phyloP scores from a whole-genome alignment of 805 yeast genomes.

The Hanseniaspora guilliermondii region DNA sequence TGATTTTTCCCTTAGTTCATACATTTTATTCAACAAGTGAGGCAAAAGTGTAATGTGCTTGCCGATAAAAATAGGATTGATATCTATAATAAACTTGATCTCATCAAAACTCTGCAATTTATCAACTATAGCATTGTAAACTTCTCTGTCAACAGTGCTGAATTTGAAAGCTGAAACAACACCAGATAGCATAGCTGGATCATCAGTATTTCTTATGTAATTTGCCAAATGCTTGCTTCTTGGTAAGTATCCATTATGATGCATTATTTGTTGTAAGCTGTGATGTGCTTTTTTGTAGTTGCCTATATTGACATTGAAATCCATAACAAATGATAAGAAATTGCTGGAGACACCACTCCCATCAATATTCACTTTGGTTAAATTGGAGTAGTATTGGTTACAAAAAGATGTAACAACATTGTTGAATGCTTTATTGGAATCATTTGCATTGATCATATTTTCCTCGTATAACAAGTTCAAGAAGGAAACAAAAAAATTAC shows the following conservation, averaged over 20 bases:
- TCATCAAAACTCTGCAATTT: slow-evolving; percentile 1
- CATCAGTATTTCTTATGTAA: not conserved
- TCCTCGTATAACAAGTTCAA: not conserved
- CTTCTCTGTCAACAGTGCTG: not conserved
- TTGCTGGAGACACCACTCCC: not conserved
- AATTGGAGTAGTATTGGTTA: not conserved
- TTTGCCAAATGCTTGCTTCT: not conserved
- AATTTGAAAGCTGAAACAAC: slow-evolving; percentile 3
- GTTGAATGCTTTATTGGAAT: not conserved
- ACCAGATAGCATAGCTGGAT: slow-evolving; percentile 2
- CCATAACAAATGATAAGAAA: not conserved
- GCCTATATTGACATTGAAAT: not conserved
- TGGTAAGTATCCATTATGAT: not conserved
- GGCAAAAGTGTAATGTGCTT: not conserved
- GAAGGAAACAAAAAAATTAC: not conserved
- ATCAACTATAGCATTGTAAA: not conserved
- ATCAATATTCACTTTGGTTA: not conserved
- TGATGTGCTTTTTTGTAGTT: not conserved
- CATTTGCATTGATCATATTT: not conserved
- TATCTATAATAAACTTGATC: slow-evolving; percentile 6
- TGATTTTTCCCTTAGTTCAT: not conserved
- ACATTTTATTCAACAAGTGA: not conserved
- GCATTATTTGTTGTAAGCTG: not conserved
- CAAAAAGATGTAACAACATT: not conserved
- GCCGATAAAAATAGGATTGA: not conserved